Conservation (phyloP, 169 alveolate species). For the Babesia bigemina region DNA sequence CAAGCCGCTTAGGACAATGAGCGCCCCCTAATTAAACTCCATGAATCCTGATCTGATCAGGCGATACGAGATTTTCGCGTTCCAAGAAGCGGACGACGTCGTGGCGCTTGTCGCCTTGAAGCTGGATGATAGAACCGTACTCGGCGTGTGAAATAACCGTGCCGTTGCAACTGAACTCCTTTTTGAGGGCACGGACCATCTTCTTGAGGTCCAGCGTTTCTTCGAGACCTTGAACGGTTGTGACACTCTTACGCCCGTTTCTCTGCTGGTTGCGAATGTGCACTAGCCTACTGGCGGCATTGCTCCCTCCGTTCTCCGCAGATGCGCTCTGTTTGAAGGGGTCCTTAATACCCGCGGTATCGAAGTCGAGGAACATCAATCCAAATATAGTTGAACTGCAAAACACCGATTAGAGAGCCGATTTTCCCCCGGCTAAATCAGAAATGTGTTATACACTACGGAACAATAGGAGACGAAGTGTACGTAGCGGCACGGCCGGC, state of each 20-base stretch:
- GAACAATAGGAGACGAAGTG: slow-evolving; percentile 2
- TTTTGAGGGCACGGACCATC: slow-evolving; percentile 90
- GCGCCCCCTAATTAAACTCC: slow-evolving; percentile 77
- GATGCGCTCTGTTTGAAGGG: slow-evolving; percentile 68
- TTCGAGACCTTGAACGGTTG: slow-evolving; percentile 92
- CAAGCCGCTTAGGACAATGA: not conserved
- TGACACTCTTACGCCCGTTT: slow-evolving; percentile 91
- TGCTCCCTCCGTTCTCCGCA: slow-evolving; percentile 64
- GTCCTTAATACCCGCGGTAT: slow-evolving; percentile 70
- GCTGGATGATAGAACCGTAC: slow-evolving; percentile 89
- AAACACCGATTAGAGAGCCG: slow-evolving; percentile 1
- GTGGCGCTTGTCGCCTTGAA: slow-evolving; percentile 87
- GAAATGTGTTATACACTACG: not conserved
- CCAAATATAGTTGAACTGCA: slow-evolving; percentile 9
- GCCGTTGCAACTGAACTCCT: slow-evolving; percentile 92
- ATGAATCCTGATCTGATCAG: slow-evolving; percentile 88
- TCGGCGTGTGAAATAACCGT: slow-evolving; percentile 90
- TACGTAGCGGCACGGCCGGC: not conserved
- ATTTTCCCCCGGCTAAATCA: slow-evolving; percentile 1
- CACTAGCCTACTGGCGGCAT: slow-evolving; percentile 66
- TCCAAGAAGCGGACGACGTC: slow-evolving; percentile 88
- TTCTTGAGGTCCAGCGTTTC: slow-evolving; percentile 89
- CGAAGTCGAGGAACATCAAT: slow-evolving; percentile 71
- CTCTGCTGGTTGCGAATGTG: slow-evolving; percentile 92
- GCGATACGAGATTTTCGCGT: slow-evolving; percentile 84